Base-by-base conservation (phyloP, 2,329 filamentous ascomycete genomes). In the Diaporthe citriasiana region DNA sequence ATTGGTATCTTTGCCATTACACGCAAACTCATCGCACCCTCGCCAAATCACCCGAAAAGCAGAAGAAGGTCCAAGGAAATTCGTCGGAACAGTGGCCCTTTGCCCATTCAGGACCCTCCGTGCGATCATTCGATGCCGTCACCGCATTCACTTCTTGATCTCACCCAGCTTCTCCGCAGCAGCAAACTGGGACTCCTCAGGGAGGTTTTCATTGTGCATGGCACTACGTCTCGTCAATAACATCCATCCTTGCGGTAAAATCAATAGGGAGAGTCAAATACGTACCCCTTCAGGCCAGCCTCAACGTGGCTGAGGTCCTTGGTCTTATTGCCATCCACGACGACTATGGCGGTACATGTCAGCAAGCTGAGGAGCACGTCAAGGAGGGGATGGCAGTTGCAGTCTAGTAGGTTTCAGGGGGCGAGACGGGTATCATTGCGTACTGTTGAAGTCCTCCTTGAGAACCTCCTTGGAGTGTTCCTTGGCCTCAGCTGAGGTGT, bases 241-340 rank as follows among this genome's bases (percentile, higher is more conserved):
- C 40, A 45, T 17, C 12, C 12, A 19, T 17, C 13, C 3, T 13
- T 30, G n/a, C 1, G 7, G 19, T 50, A 3, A 12, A 25, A 10
- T 8, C 13, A 33, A 79, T 75, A 35, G 78, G 77, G 27, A 77
- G 59, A 25, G 3, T 45, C 2, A 10, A 13, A 33, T 17, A 81
- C 86, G 78, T 79, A 89, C 85, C 87, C 86, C 81, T 89, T 88
- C 19, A 88, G 82, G 25, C 87, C 87, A 19, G 86, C 85, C 25
- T 84, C 84, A 74, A 90, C 87, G 70, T 90, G 89, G 77, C 83
- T 82, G n/a, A 87, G 85, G 78, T 90, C 89, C 83, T 90, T 90
- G 66, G 84, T 77, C 70, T 81, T 79, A 25, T 79, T 79, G 25
- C 84, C 82, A 27, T 78, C 77, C 17, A 81, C 78, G 57, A 81